A percentile compares a stretch with the other conserved stretches of the same genome.
phyloP scores from a whole-genome alignment of 2,329 filamentous ascomycete species.

The Curvularia eragrostidis region DNA sequence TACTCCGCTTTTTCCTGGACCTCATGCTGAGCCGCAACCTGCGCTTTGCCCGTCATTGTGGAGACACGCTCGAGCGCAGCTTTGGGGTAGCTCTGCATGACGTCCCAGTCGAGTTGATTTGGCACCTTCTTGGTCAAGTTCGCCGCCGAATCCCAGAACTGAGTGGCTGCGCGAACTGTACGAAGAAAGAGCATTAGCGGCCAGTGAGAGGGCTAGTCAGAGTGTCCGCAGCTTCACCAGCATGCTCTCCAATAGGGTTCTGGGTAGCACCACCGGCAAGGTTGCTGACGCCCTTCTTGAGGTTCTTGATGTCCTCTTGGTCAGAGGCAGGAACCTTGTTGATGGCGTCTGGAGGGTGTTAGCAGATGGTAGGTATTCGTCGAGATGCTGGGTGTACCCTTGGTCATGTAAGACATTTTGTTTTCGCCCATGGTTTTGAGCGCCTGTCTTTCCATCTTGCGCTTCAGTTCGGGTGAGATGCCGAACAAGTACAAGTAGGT shows the following conservation, averaged over 20 bases:
- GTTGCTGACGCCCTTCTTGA: slow-evolving; percentile 48
- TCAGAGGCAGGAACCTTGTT: slow-evolving; percentile 50
- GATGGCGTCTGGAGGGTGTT: slow-evolving; percentile 44
- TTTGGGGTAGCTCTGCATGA: slow-evolving; percentile 22
- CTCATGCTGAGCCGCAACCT: slow-evolving; percentile 13
- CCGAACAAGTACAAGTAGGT: slow-evolving; percentile 57
- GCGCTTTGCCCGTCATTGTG: slow-evolving; percentile 25
- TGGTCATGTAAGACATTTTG: slow-evolving; percentile 54
- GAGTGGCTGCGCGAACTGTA: slow-evolving; percentile 34
- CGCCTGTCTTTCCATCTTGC: slow-evolving; percentile 55
- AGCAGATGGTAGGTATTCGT: slow-evolving; percentile 1
- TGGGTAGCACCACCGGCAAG: slow-evolving; percentile 43
- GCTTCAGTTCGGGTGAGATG: slow-evolving; percentile 56
- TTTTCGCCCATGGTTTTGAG: slow-evolving; percentile 62
- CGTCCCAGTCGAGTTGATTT: slow-evolving; percentile 19
- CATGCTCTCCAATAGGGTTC: slow-evolving; percentile 48
- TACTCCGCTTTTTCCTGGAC: slow-evolving; percentile 18
- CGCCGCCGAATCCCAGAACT: slow-evolving; percentile 32
- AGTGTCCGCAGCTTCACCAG: slow-evolving; percentile 47
- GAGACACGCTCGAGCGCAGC: slow-evolving; percentile 29
- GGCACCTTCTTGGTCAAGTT: slow-evolving; percentile 24
- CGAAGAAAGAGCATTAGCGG: slow-evolving; percentile 38
- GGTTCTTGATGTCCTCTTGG: slow-evolving; percentile 46
- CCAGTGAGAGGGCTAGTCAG: slow-evolving; percentile 48
- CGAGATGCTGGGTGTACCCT: slow-evolving; percentile 34